A percentile compares a stretch with the other conserved stretches of the same genome.
These are phyloP conservation scores for Metahyphopichia silvanorum DNA, from an alignment of 805 yeast genomes.

Conservation along the genomic window DNA sequence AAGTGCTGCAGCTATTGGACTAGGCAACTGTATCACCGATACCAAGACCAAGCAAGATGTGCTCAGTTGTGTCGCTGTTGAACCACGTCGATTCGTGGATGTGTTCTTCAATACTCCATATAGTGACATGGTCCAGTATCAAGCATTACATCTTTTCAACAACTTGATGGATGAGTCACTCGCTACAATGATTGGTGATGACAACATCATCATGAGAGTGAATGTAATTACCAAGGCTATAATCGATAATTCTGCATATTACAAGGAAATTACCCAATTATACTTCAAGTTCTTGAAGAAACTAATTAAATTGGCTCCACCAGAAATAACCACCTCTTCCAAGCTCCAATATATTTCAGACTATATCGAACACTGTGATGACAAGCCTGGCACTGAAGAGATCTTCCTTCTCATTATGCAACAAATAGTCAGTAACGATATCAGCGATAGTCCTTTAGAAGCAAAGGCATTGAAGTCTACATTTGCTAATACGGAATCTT, in stretches of 20 bases:
- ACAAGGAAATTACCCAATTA: constrained; percentile 26
- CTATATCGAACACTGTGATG: constrained; percentile 11
- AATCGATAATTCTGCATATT: constrained; percentile 32
- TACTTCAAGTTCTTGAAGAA: constrained; percentile 27
- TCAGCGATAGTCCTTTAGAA: too few species aligned
- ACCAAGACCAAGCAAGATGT: constrained; percentile 11
- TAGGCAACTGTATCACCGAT: constrained; percentile 34
- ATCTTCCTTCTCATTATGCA: constrained; percentile 21
- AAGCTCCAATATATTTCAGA: constrained; percentile 8
- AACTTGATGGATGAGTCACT: constrained; percentile 19
- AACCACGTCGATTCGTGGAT: constrained; percentile 14
- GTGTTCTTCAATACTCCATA: constrained; percentile 16
- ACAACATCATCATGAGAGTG: constrained; percentile 8
- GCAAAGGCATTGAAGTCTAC: too few species aligned
- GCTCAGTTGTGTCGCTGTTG: too few species aligned
- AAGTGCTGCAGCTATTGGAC: constrained; percentile 27
- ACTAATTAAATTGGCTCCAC: constrained; percentile 13
- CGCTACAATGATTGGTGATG: constrained; percentile 11
- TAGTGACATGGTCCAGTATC: constrained; percentile 35
- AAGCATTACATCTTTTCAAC: constrained; percentile 32
- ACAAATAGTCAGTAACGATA: constrained; percentile 9
- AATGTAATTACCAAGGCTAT: constrained; percentile 20
- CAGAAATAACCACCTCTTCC: constrained; percentile 4
- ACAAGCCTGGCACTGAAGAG: constrained; percentile 12
- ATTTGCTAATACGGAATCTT: background rate